phyloP scores from a whole-genome alignment of 1,284 basidiomycete genomes.

The Erythrobasidium hasegawianum region DNA sequence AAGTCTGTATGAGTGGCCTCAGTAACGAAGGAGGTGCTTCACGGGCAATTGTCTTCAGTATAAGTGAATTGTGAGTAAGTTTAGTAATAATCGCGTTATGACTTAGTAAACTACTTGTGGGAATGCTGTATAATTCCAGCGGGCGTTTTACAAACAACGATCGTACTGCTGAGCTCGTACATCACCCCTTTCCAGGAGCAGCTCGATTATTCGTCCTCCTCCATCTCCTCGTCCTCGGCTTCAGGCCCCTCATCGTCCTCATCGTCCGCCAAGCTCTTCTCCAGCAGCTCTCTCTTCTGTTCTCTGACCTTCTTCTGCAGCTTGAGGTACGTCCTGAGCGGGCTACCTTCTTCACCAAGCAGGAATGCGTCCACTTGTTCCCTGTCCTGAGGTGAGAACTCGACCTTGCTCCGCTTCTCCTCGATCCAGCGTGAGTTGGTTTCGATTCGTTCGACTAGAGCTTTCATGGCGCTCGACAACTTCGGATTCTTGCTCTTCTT shows the following conservation, averaged over 20 bases:
- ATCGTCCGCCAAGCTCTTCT: slow-evolving; percentile 38
- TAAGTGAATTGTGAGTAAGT: too few species aligned
- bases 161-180: neutral
- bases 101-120: too few species aligned
- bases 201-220: slow-evolving; percentile 4
- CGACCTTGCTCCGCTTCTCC: slow-evolving; percentile 61
- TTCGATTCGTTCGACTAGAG: slow-evolving; percentile 75
- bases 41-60: too few species aligned
- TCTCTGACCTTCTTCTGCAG: slow-evolving; percentile 75
- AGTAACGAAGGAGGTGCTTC: too few species aligned
- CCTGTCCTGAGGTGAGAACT: slow-evolving; percentile 68
- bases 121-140: too few species aligned
- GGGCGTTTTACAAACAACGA: too few species aligned
- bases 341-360: slow-evolving; percentile 59
- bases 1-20: too few species aligned
- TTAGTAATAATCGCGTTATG: too few species aligned
- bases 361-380: slow-evolving; percentile 71
- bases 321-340: slow-evolving; percentile 61
- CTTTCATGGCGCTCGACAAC: slow-evolving; percentile 63
- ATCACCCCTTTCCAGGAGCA: too few species aligned
- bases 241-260: slow-evolving; percentile 13
- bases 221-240: slow-evolving; percentile 16
- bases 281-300: slow-evolving; percentile 57
- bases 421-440: slow-evolving; percentile 75
- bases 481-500: slow-evolving; percentile 59